Conservation (phyloP, 331 rosid genomes). For the Saraca asoca region DNA sequence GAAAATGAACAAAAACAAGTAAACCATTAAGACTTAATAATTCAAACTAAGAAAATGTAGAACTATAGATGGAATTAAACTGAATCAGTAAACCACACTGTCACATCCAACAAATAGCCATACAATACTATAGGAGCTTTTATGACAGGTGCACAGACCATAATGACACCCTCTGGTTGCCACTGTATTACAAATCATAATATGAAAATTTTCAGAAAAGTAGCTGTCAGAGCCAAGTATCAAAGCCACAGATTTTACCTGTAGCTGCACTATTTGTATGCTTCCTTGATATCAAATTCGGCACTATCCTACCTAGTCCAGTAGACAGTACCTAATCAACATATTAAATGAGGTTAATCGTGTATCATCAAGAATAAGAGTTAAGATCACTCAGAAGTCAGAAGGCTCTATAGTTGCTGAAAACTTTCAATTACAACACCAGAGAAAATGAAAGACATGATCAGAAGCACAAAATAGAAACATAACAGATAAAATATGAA, state of each 20-base stretch:
- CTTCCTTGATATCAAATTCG: conserved; percentile 96
- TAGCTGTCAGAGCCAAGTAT: conserved; percentile 12
- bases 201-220: neutral
- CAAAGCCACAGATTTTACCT: conserved; percentile 47
- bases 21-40: conserved; percentile 6
- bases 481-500: neutral
- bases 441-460: conserved; percentile 33
- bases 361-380: conserved; percentile 25
- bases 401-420: conserved; percentile 34
- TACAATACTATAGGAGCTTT: neutral
- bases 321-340: conserved; percentile 87
- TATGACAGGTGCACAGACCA: neutral
- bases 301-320: conserved; percentile 95
- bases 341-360: conserved; percentile 38
- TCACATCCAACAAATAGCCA: conserved; percentile 1
- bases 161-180: neutral
- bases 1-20: conserved; percentile 8
- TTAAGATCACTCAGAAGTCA: conserved; percentile 31
- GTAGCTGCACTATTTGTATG: conserved; percentile 99
- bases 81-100: neutral
- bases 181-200: conserved; percentile 1
- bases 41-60: too few species aligned
- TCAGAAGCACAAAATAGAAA: conserved; percentile 31
- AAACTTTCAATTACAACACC: conserved; percentile 25
- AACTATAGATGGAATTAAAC: conserved; percentile 13